Evolutionary conservation across 169 alveolate genomes (phyloP), one percentile per base, ranked within the genome.

Genomic region (Plasmodium billcollinsi): DNA sequence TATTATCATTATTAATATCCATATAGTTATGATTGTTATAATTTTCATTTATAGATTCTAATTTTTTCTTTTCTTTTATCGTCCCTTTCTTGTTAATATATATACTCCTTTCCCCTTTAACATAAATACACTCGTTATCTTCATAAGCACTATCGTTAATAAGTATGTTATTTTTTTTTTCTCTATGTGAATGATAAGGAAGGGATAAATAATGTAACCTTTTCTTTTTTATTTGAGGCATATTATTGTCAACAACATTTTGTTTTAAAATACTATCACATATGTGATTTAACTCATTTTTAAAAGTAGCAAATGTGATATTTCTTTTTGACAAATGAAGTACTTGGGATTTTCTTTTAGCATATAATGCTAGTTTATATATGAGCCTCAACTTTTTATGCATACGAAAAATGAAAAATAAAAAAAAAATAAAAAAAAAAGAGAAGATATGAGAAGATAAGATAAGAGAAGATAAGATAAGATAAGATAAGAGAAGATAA

Each of bases 91-190:
- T 43, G 43, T 24, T 58, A 43, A 76, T 71, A 65, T 49, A 45
- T 39, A 76, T 15, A 65, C 67, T 65, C 0, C 33, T 76, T 15
- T 56, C 83, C 7, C 65, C 50, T 20, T 83, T 47, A 24, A 83
- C 24, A 54, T 83, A 83, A 56, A 69, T 59, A 69, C 91, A 83
- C 66, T 83, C 91, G 15, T 33, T 83, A 83, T 69, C 70, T 29
- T 69, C 83, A 50, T 83, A 83, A 12, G 71, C 85, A 61, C 70
- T 78, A 58, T 75, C 88, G 0, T 61, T 52, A 7, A 39, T 12
- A 12, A 56, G 18, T 56, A 56, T 56, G 11, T 56, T 11, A 18
- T 56, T 56, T 8, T 14, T 8, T 56, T 56, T 56, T 56, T 56
- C 65, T 15, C 24, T 21, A 56, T 18, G 24, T 39, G 47, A 5